Conservation (phyloP, 2,329 filamentous ascomycete genomes). For the Fusarium sambucinum region DNA sequence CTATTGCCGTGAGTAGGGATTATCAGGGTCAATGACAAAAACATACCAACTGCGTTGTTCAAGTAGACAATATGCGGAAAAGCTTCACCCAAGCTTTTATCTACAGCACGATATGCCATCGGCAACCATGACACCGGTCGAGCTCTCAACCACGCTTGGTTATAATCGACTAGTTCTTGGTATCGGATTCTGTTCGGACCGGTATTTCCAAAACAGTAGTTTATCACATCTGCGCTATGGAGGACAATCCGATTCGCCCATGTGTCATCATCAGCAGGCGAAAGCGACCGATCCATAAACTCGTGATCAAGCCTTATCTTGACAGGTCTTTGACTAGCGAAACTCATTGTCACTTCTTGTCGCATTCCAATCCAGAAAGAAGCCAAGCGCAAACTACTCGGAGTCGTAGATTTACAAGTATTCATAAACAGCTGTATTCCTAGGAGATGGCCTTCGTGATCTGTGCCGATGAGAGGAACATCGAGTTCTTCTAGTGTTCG, state of each 20-base stretch:
- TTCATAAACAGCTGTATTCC: conserved; percentile 63
- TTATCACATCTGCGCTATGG: conserved; percentile 72
- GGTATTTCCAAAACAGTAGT: conserved; percentile 68
- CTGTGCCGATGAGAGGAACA: conserved; percentile 54
- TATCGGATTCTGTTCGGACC: conserved; percentile 53
- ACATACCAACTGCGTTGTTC: conserved; percentile 64
- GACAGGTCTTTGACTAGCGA: conserved; percentile 60
- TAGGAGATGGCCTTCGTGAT: conserved; percentile 61
- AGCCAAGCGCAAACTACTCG: conserved; percentile 58
- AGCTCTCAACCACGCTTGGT: conserved; percentile 59
- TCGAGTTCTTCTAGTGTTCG: conserved; percentile 69
- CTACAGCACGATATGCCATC: conserved; percentile 59
- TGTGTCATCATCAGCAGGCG: conserved; percentile 62
- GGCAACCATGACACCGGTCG: conserved; percentile 66
- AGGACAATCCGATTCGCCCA: conserved; percentile 73
- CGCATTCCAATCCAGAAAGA: conserved; percentile 69
- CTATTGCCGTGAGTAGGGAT: conserved; percentile 49
- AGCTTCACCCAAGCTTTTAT: conserved; percentile 51
- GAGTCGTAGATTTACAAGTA: conserved; percentile 52
- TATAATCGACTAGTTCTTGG: conserved; percentile 59
- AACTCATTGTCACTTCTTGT: conserved; percentile 70
- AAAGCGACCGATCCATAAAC: conserved; percentile 64
- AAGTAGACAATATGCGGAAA: conserved; percentile 72
- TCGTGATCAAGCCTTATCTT: conserved; percentile 63
- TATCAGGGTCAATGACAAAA: no score